Evolutionary conservation across 2,329 filamentous ascomycete species (phyloP).

Genomic region (Neoarthrinium moseri): DNA sequence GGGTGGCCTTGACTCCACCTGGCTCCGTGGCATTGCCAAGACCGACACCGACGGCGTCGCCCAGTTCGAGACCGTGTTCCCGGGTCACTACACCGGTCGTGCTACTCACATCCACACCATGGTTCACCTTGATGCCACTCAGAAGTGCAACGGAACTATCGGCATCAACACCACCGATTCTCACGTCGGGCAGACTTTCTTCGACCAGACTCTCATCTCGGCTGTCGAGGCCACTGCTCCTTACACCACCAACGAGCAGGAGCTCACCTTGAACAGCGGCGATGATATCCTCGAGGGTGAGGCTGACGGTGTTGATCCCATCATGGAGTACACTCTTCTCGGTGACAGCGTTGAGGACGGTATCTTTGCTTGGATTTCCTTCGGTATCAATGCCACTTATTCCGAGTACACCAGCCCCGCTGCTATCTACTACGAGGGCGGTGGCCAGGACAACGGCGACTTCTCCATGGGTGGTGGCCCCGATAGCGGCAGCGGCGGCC

Average conservation of each 20-base stretch:
- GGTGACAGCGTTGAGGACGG: slow-evolving; percentile 4
- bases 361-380: slow-evolving; percentile 6
- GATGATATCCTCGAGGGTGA: slow-evolving; percentile 4
- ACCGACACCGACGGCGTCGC: slow-evolving; percentile 40
- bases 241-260: slow-evolving; percentile 8
- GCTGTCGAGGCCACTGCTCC: slow-evolving; percentile 5
- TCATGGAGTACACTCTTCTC: slow-evolving; percentile 2
- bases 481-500: slow-evolving; percentile 2
- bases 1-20: slow-evolving; percentile 41
- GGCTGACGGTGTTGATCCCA: slow-evolving; percentile 3
- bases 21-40: slow-evolving; percentile 38
- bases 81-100: slow-evolving; percentile 43
- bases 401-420: slow-evolving; percentile 13
- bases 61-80: slow-evolving; percentile 40
- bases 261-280: background rate
- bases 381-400: too few species aligned
- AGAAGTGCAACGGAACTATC: slow-evolving; percentile 40
- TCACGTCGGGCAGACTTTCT: slow-evolving; percentile 65
- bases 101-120: slow-evolving; percentile 49
- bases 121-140: slow-evolving; percentile 38
- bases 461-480: background rate
- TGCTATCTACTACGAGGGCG: slow-evolving; percentile 18
- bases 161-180: slow-evolving; percentile 22
- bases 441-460: slow-evolving; percentile 13
- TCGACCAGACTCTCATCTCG: slow-evolving; percentile 57